Conservation (phyloP, 2,329 filamentous ascomycete species). For the Aspergillaceae sp. region DNA sequence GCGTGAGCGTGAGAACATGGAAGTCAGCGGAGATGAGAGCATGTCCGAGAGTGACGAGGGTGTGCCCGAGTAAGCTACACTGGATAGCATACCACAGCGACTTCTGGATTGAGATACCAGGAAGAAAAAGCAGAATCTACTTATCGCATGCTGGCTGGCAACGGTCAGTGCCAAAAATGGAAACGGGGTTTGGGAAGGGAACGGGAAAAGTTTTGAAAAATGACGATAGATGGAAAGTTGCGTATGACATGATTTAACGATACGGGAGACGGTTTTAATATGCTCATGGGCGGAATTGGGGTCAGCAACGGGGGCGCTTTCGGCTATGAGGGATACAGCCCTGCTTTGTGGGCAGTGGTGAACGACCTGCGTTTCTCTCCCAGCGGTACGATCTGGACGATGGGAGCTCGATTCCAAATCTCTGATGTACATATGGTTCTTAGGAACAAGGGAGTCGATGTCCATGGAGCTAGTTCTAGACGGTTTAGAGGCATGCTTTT, state of each 20-base stretch:
- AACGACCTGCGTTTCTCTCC: constrained; percentile 4
- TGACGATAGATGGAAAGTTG: constrained; percentile 3
- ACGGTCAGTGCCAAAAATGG: neutral
- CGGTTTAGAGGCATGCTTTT: neutral
- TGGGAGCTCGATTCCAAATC: constrained; percentile 16
- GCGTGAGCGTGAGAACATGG: constrained; percentile 92
- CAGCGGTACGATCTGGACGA: constrained; percentile 7
- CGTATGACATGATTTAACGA: constrained; percentile 20
- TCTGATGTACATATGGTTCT: constrained; percentile 30
- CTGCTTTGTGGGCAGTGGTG: constrained; percentile 8
- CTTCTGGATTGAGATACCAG: neutral
- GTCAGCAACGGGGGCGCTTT: constrained; percentile 7
- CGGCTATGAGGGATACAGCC: constrained; percentile 2
- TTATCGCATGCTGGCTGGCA: neutral
- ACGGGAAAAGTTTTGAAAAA: constrained; percentile 12
- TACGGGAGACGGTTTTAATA: constrained; percentile 18
- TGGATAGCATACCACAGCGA: neutral
- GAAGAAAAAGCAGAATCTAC: neutral
- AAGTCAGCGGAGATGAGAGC: constrained; percentile 96
- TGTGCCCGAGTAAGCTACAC: constrained; percentile 42
- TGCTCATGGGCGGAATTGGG: constrained; percentile 11
- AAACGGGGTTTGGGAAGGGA: neutral
- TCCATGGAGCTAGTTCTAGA: too few species aligned
- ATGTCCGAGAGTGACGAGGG: constrained; percentile 92
- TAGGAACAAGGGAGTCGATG: constrained; percentile 9